phyloP scores from a whole-genome alignment of 2,329 filamentous ascomycete genomes.

The Microdochium trichocladiopsis region DNA sequence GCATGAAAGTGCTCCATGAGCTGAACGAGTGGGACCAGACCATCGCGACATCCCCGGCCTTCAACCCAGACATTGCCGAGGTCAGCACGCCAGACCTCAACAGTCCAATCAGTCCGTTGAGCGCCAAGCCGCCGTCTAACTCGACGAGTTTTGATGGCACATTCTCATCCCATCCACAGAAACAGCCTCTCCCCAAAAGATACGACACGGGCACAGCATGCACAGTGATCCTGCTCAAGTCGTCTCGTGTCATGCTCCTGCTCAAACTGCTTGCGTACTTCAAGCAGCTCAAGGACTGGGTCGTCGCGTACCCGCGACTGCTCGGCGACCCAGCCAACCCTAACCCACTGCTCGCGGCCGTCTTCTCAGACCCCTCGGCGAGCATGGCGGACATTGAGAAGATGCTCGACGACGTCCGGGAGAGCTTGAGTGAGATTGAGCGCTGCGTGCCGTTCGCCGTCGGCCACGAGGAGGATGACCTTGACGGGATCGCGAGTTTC shows the following conservation, averaged over 20 bases:
- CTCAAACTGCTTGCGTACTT: conserved; percentile 19
- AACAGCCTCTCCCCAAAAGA: neutral
- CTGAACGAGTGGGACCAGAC: neutral
- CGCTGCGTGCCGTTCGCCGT: conserved; percentile 21
- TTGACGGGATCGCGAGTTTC: conserved; percentile 10
- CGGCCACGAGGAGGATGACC: conserved; percentile 14
- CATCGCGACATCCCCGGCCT: neutral
- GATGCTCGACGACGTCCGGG: conserved; percentile 10
- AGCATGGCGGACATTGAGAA: conserved; percentile 1
- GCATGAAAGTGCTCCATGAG: neutral
- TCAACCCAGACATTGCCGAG: neutral
- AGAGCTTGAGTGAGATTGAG: conserved; percentile 22
- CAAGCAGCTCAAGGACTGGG: conserved; percentile 2
- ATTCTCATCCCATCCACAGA: neutral
- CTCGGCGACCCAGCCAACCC: neutral
- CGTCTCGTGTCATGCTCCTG: conserved; percentile 20
- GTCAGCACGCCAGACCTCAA: neutral
- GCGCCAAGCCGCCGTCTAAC: neutral
- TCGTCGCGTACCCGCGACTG: neutral
- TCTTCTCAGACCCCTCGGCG: conserved; percentile 1
- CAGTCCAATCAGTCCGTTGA: neutral
- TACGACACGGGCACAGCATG: conserved; percentile 17
- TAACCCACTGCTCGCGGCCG: neutral
- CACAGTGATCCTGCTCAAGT: conserved; percentile 21
- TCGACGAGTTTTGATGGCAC: too few relatives aligned